Conservation (phyloP, 2,329 filamentous ascomycete species). For the Aspergillus versicolor region DNA sequence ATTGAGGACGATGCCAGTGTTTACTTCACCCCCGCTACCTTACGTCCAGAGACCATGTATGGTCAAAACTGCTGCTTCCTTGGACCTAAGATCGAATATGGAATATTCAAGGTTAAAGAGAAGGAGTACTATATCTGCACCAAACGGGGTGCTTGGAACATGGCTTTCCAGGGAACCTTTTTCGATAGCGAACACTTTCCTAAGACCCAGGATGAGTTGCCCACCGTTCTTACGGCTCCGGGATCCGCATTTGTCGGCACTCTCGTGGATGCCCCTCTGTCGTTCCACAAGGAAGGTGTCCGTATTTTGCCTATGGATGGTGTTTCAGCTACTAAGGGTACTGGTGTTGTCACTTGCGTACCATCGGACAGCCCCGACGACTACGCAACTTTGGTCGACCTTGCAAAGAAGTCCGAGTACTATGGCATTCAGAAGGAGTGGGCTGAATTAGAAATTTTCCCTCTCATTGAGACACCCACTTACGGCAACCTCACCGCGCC, state of each 20-base stretch:
- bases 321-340: conserved; percentile 89
- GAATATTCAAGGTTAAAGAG: conserved; percentile 75
- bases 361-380: conserved; percentile 96
- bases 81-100: conserved; percentile 84
- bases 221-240: conserved; percentile 70
- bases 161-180: conserved; percentile 91
- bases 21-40: conserved; percentile 86
- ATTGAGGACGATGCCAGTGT: conserved; percentile 76
- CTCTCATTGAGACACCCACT: conserved; percentile 83
- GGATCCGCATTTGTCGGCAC: conserved; percentile 84
- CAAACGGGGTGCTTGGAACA: conserved; percentile 82
- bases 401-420: conserved; percentile 93
- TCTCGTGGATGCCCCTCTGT: conserved; percentile 85
- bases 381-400: conserved; percentile 81
- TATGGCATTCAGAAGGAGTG: conserved; percentile 97
- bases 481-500: conserved; percentile 85
- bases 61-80: conserved; percentile 97
- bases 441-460: conserved; percentile 85
- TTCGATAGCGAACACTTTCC: conserved; percentile 51
- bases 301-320: conserved; percentile 94
- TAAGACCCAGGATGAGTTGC: conserved; percentile 66
- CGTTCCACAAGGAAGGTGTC: conserved; percentile 77
- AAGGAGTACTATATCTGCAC: conserved; percentile 83
- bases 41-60: conserved; percentile 98
- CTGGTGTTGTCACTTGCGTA: conserved; percentile 92